phyloP scores from a whole-genome alignment of 139 green algal species.

The Diplosphaera chodatii region DNA sequence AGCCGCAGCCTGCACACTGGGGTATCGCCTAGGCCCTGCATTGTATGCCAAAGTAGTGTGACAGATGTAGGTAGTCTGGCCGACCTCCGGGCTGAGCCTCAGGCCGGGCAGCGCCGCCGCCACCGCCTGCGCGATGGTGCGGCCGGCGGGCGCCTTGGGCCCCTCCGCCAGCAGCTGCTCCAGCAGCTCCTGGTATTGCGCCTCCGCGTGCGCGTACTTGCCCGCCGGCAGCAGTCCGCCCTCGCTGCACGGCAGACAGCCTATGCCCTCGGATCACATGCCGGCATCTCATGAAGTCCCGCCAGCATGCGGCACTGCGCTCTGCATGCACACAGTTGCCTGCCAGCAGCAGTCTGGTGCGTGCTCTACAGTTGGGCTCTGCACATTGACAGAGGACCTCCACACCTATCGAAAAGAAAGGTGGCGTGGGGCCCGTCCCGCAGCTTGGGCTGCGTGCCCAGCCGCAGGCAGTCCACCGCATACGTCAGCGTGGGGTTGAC shows the following conservation, averaged over 20 bases:
- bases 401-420: slow-evolving; percentile 13
- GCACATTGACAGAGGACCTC: too few species aligned
- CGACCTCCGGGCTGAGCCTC: not conserved
- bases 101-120: not conserved
- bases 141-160: not conserved
- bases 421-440: slow-evolving; percentile 3
- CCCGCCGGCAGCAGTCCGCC: not conserved
- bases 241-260: not conserved
- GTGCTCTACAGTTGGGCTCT: too few species aligned
- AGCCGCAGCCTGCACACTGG: too few species aligned
- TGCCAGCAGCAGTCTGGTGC: too few species aligned
- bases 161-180: slow-evolving; percentile 10
- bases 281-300: too few species aligned
- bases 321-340: too few species aligned
- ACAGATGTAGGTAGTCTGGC: too few species aligned
- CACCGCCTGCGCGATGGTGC: not conserved
- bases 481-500: slow-evolving; percentile 20
- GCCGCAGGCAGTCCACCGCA: slow-evolving; percentile 8
- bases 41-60: too few species aligned
- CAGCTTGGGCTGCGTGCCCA: slow-evolving; percentile 16
- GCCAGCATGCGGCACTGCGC: too few species aligned
- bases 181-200: slow-evolving; percentile 6
- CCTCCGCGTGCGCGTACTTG: slow-evolving; percentile 2
- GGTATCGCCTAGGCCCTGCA: too few species aligned
- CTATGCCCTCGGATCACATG: too few species aligned